A percentile compares a stretch with the other conserved stretches of the same genome.
Conservation (phyloP, 164 flowering plant species). For the Dillenia turbinata region DNA sequence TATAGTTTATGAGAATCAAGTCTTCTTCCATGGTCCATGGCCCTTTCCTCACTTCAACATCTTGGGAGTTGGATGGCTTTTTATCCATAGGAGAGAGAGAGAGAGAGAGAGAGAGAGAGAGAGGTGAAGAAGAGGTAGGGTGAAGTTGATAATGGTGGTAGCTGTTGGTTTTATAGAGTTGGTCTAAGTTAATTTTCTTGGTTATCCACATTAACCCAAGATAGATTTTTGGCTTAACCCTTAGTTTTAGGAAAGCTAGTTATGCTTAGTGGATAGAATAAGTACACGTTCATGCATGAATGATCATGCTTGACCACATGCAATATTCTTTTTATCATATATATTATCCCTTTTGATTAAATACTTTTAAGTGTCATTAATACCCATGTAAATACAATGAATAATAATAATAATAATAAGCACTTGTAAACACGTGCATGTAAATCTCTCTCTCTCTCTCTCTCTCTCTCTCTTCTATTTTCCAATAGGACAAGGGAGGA, state of each 20-base stretch:
- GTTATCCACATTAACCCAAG: not conserved
- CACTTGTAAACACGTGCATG: too few species aligned
- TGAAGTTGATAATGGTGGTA: constrained; percentile 3
- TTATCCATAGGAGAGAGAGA: constrained; percentile 40
- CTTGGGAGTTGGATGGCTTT: constrained; percentile 44
- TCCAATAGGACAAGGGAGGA: too few species aligned
- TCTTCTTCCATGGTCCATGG: constrained; percentile 99
- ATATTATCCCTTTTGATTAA: too few species aligned
- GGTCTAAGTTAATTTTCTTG: not conserved
- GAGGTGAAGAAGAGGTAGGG: not conserved
- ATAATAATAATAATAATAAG: too few species aligned
- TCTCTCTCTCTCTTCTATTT: too few species aligned
- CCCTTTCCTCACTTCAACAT: constrained; percentile 81
- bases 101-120: constrained; percentile 4
- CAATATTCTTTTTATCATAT: not conserved
- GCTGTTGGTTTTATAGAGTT: constrained; percentile 18
- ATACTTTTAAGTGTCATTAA: too few species aligned
- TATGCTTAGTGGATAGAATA: not conserved
- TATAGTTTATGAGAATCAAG: constrained; percentile 81
- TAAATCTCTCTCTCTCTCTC: too few species aligned
- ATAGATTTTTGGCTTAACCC: not conserved
- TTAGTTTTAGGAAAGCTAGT: not conserved
- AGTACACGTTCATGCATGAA: not conserved
- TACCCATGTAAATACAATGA: too few species aligned
- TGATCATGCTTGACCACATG: not conserved